phyloP scores from a whole-genome alignment of 202 grass and related monocot species.

The Tripidium arundinaceum region DNA sequence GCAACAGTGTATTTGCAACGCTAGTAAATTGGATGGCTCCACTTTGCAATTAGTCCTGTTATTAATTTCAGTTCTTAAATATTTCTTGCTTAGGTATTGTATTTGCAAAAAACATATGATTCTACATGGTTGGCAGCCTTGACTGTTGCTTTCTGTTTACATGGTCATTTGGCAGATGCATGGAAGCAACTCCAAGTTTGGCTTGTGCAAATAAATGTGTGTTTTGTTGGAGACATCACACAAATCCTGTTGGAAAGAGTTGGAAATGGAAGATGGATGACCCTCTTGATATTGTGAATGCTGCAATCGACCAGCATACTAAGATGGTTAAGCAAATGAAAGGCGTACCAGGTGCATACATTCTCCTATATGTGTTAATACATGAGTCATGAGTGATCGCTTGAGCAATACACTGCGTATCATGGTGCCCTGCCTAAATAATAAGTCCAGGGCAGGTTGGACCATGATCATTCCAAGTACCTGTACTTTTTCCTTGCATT shows the following conservation, averaged over 20 bases:
- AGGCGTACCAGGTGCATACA: slow-evolving; percentile 79
- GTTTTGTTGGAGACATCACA: slow-evolving; percentile 99
- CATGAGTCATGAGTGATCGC: neutral
- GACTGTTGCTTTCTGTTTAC: neutral
- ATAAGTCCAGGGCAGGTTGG: neutral
- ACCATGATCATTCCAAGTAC: slow-evolving; percentile 7
- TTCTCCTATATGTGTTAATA: slow-evolving; percentile 10
- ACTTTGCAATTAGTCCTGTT: neutral
- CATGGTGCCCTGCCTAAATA: neutral
- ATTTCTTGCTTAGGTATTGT: neutral
- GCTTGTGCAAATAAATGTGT: slow-evolving; percentile 99
- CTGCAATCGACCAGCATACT: slow-evolving; percentile 75
- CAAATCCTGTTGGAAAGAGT: slow-evolving; percentile 97
- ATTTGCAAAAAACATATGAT: neutral
- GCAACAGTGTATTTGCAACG: neutral
- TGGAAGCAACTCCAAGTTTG: slow-evolving; percentile 98
- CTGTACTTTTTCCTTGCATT: neutral
- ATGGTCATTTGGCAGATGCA: slow-evolving; percentile 70
- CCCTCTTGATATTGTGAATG: slow-evolving; percentile 82
- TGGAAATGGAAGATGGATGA: slow-evolving; percentile 99
- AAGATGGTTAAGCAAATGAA: slow-evolving; percentile 99
- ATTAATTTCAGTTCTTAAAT: neutral
- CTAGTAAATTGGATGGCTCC: neutral
- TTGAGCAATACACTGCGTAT: neutral
- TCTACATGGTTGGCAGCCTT: neutral